phyloP scores from a whole-genome alignment of 108 stramenopile species.

The Aurantiochytrium sp. region DNA sequence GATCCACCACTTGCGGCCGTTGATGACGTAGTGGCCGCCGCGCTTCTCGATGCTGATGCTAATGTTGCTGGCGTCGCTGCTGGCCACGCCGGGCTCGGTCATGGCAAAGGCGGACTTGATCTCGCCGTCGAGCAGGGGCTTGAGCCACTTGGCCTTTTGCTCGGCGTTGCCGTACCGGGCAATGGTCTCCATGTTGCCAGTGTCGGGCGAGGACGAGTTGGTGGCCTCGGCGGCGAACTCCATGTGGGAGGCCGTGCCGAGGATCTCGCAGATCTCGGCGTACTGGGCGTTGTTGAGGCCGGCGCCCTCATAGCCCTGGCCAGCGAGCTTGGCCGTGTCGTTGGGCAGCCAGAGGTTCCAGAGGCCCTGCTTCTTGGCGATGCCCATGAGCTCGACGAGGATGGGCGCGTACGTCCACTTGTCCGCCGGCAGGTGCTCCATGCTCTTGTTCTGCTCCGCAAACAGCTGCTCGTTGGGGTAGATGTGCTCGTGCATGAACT shows the following conservation, averaged over 20 bases:
- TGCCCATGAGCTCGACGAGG: conserved; percentile 56
- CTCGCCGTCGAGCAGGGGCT: conserved; percentile 71
- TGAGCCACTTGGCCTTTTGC: conserved; percentile 69
- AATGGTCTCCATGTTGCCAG: conserved; percentile 96
- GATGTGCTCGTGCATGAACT: conserved; percentile 23
- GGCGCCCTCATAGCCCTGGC: conserved; percentile 40
- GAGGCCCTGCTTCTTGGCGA: conserved; percentile 67
- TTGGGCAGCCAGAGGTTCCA: conserved; percentile 84
- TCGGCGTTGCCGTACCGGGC: conserved; percentile 72
- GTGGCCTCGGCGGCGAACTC: background rate
- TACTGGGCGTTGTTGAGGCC: conserved; percentile 65
- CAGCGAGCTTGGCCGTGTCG: conserved; percentile 14
- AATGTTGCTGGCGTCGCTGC: conserved; percentile 87
- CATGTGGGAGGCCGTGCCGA: conserved; percentile 65
- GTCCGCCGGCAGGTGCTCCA: background rate
- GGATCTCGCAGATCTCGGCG: conserved; percentile 75
- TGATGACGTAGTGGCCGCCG: background rate
- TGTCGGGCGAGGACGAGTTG: conserved; percentile 75
- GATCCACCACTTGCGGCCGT: conserved; percentile 50
- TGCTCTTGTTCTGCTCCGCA: background rate
- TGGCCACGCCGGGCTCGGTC: conserved; percentile 89
- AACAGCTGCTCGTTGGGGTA: conserved; percentile 14
- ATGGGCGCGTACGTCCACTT: conserved; percentile 41
- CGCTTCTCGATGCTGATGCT: conserved; percentile 23
- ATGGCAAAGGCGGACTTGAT: conserved; percentile 83